Percentiles rank a stretch among this genome's conserved stretches.
Evolutionary conservation across 2,329 filamentous ascomycete species (phyloP).

Genomic region (Fusarium xylarioides): DNA sequence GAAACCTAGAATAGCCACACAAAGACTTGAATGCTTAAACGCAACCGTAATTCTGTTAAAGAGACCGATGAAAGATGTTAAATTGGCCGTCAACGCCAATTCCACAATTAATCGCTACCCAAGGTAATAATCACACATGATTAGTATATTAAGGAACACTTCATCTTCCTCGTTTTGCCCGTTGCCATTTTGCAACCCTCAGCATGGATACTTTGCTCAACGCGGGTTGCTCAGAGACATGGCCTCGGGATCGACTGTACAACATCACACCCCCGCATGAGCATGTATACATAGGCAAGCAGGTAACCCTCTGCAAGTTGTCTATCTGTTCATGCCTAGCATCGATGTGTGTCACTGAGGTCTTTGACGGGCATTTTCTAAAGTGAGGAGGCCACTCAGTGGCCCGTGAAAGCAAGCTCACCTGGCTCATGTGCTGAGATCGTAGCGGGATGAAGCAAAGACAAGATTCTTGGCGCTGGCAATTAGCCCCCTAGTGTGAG

Average conservation of each 20-base stretch:
- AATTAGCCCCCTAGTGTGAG: slow-evolving; percentile 20
- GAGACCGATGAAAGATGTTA: not conserved
- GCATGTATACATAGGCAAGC: not conserved
- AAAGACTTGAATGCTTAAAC: not conserved
- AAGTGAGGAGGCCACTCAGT: not conserved
- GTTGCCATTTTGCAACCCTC: not conserved
- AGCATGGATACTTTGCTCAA: not conserved
- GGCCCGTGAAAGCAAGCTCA: slow-evolving; percentile 5
- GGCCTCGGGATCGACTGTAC: not conserved
- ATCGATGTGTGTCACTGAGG: not conserved
- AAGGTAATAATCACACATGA: not conserved
- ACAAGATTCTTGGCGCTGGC: slow-evolving; percentile 17
- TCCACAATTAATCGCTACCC: not conserved
- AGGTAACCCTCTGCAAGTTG: not conserved
- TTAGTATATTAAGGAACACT: not conserved
- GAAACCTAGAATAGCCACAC: not conserved
- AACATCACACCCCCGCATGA: not conserved
- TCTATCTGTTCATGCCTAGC: not conserved
- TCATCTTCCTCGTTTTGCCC: not conserved
- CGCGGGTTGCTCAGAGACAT: not conserved
- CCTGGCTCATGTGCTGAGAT: not conserved
- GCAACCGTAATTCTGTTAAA: not conserved
- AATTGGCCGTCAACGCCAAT: not conserved
- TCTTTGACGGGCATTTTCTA: not conserved
- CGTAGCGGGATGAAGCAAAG: slow-evolving; percentile 33